phyloP scores from a whole-genome alignment of 805 yeast genomes.

The Saccharomycopsis oosterbeekiorum region DNA sequence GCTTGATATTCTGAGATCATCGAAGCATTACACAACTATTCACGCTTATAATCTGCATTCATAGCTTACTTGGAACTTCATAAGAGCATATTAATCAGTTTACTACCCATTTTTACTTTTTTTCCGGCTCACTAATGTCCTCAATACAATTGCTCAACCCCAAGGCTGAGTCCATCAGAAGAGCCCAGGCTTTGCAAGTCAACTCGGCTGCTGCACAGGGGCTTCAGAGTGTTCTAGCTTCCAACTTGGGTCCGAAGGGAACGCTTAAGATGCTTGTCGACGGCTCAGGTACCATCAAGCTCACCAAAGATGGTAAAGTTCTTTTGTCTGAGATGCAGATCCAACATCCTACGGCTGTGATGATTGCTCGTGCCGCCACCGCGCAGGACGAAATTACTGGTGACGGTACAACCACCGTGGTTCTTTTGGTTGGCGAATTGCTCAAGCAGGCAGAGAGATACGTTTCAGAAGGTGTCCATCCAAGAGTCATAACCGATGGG shows the following conservation, averaged over 20 bases:
- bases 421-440: conserved; percentile 86
- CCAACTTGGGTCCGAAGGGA: conserved; percentile 95
- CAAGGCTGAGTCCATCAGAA: conserved; percentile 92
- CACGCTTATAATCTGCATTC: no score
- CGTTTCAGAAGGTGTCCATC: conserved; percentile 90
- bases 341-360: conserved; percentile 80
- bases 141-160: conserved; percentile 88
- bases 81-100: no score
- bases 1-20: no score
- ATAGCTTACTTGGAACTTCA: no score
- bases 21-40: no score
- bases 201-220: conserved; percentile 97
- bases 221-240: conserved; percentile 79
- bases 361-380: conserved; percentile 94
- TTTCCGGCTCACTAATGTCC: conserved; percentile 29
- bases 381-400: conserved; percentile 99
- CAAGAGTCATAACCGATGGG: conserved; percentile 89
- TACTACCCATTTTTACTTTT: no score
- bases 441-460: conserved; percentile 90
- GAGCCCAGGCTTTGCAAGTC: conserved; percentile 91
- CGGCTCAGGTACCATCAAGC: conserved; percentile 90
- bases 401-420: conserved; percentile 96
- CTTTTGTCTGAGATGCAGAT: conserved; percentile 93
- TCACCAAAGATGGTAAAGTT: conserved; percentile 96
- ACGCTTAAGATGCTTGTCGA: conserved; percentile 94